Evolutionary conservation across 1,284 basidiomycete genomes (phyloP).

Genomic region (Irpex rosettiformis): DNA sequence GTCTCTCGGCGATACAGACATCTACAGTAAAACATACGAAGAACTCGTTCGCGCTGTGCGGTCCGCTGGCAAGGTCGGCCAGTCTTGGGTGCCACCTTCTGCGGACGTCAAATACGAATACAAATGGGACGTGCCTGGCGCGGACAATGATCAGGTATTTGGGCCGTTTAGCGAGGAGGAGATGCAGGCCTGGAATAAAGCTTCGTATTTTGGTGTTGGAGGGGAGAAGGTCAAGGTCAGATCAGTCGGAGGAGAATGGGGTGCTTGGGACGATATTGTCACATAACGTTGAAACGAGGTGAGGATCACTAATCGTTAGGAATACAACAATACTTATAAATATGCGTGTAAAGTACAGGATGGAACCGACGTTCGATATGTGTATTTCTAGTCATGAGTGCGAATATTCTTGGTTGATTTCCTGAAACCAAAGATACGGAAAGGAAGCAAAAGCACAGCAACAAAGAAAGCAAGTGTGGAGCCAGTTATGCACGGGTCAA

Average conservation of each 20-base stretch:
- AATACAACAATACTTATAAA: neutral
- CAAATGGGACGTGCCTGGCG: conserved; percentile 62
- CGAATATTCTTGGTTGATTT: neutral
- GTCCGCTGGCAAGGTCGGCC: conserved; percentile 62
- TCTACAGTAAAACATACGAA: conserved; percentile 83
- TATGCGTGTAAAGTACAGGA: neutral
- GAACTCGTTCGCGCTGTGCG: conserved; percentile 75
- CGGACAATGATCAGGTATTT: conserved; percentile 52
- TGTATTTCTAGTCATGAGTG: neutral
- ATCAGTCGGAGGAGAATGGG: conserved; percentile 63
- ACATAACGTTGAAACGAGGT: conserved; percentile 25
- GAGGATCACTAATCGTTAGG: neutral
- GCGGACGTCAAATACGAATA: conserved; percentile 75
- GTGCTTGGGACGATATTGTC: conserved; percentile 62
- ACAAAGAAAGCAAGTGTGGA: neutral
- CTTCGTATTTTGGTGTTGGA: conserved; percentile 67
- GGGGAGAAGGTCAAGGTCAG: conserved; percentile 76
- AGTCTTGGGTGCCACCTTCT: conserved; percentile 74
- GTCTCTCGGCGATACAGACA: conserved; percentile 77
- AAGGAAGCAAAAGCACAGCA: neutral
- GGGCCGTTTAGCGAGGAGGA: conserved; percentile 78
- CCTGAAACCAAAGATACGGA: neutral
- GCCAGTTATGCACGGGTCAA: neutral
- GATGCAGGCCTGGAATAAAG: conserved; percentile 71
- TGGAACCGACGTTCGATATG: neutral